These are phyloP conservation scores for Tilletia caries DNA, from an alignment of 1,284 basidiomycete genomes.

Conservation along the genomic window DNA sequence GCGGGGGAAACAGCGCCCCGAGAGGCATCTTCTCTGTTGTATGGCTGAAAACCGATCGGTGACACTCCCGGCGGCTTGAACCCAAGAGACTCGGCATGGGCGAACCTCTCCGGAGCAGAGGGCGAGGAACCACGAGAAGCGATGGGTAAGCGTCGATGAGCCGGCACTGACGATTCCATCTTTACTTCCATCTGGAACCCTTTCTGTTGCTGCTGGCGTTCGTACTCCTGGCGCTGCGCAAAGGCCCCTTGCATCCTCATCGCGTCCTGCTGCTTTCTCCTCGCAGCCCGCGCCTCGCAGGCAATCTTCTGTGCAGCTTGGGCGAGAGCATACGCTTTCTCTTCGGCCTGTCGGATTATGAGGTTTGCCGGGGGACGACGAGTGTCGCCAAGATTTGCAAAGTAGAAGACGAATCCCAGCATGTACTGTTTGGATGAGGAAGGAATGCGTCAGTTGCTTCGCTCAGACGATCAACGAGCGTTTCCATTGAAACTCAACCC, in stretches of 20 bases:
- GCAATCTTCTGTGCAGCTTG: not conserved
- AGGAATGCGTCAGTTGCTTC: not conserved
- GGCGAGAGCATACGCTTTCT: not conserved
- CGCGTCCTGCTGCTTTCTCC: not conserved
- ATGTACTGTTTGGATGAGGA: not conserved
- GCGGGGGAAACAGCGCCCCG: no score
- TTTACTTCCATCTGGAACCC: no score
- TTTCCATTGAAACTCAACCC: not conserved
- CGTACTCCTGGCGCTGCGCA: no score
- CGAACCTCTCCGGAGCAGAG: no score
- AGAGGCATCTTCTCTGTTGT: no score
- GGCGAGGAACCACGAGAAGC: no score
- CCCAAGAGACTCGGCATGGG: no score
- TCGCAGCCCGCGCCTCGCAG: not conserved
- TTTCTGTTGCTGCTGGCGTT: not conserved
- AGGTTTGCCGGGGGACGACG: not conserved
- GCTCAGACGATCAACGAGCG: no score
- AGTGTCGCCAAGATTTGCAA: not conserved
- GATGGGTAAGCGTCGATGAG: not conserved
- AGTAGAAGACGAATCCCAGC: constrained; percentile 1
- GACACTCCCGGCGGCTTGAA: no score
- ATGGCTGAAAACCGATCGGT: no score
- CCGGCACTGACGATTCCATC: no score
- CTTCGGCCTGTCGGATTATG: constrained; percentile 3
- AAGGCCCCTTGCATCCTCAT: not conserved